phyloP scores from a whole-genome alignment of 1,284 basidiomycete species.

The Fomitopsis pinicola region DNA sequence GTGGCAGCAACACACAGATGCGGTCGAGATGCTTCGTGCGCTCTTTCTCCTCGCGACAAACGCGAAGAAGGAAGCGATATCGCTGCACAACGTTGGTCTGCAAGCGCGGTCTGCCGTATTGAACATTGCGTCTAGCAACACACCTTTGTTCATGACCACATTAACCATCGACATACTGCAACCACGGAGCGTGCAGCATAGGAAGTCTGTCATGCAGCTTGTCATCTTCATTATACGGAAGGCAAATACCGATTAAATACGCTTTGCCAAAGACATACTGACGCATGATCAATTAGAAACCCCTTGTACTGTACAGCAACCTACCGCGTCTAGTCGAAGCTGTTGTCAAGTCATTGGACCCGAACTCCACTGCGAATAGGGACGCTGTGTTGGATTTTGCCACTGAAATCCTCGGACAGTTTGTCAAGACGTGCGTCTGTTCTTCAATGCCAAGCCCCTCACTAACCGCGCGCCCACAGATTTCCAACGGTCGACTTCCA shows the following conservation, averaged over 20 bases:
- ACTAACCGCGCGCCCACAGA: conserved; percentile 36
- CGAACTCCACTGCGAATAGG: conserved; percentile 77
- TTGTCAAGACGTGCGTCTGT: conserved; percentile 75
- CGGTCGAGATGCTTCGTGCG: conserved; percentile 83
- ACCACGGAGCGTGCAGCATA: conserved; percentile 72
- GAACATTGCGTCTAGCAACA: conserved; percentile 81
- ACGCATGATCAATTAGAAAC: conserved; percentile 49
- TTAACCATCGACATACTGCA: conserved; percentile 88
- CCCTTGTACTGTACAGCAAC: conserved; percentile 81
- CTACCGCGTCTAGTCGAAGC: conserved; percentile 90
- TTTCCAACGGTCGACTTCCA: conserved; percentile 95
- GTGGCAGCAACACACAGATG: conserved; percentile 94
- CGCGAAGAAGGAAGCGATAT: conserved; percentile 64
- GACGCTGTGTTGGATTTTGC: conserved; percentile 89
- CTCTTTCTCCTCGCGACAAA: conserved; percentile 81
- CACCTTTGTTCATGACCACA: conserved; percentile 93
- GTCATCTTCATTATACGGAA: conserved; percentile 93
- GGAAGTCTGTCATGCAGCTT: conserved; percentile 89
- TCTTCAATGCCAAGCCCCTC: background rate
- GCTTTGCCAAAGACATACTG: background rate
- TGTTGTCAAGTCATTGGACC: conserved; percentile 95
- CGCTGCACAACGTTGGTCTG: conserved; percentile 53
- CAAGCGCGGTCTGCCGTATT: conserved; percentile 81
- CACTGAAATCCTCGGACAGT: conserved; percentile 89
- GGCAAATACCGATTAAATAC: conserved; percentile 35